Base-by-base conservation (phyloP, 1,284 basidiomycete genomes). In the Exobasidium rhododendri region DNA sequence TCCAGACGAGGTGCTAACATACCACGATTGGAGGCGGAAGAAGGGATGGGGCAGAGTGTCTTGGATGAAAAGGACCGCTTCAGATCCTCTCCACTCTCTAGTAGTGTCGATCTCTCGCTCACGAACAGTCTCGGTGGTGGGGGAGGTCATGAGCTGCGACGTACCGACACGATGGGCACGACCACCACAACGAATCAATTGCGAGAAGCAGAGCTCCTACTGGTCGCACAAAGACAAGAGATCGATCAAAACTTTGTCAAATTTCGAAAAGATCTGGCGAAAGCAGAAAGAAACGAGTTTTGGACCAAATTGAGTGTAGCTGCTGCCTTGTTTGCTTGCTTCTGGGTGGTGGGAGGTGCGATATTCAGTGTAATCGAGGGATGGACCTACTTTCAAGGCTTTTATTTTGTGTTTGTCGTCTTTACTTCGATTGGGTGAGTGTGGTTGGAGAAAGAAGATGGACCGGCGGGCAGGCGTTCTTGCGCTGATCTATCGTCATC, bases 391-490 rank as follows among this genome's bases (percentile, higher is more conserved):
- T 85, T 83, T 2, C 64, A 76, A 7, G 83, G 87, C 0, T 74
- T 89, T 67, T 70, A 69, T 62, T 92, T 91, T 75, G 89, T 88
- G 87, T 77, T 72, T 85, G 81, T 68, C 44, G 62, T 67, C 32
- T 70, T 75, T 63, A 72, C 72, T 59, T 80, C 78, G 1, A 77
- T 81, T 14, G 58, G 61, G 35, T 40, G 35, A 40, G 35, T 40
- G 35, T 10, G 17, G 7, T 40, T 7, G 26, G 4, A 32, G 49
- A 14, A 4, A 10, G 11, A 60, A 50, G 32, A 56, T 14, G 6
- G 31, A 20, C 3, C 3, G 49, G 57, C 75, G 47, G 77, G 5
- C 20, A 64, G 88, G 89, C 2, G 90, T 87, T 71, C 88, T 89
- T 6, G 89, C 91, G 1, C 4, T 22, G 52, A 4, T 7, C 20